These are phyloP conservation scores for Hymenochaete sp. DNA, from an alignment of 1,284 basidiomycete genomes.

Conservation along the genomic window DNA sequence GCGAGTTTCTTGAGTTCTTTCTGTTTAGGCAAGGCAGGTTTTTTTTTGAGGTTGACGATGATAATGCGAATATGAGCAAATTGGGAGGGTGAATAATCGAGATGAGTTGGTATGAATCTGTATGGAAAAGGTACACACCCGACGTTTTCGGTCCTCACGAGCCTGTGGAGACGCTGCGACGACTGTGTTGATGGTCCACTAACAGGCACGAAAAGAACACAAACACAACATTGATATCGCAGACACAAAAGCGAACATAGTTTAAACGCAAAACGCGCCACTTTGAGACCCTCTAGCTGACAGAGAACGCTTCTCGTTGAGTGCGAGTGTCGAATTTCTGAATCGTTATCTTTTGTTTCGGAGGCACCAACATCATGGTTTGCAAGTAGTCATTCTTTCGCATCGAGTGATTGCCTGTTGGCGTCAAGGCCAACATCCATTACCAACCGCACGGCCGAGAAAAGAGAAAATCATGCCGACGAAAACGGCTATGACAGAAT, in stretches of 20 bases:
- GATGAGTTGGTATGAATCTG: slow-evolving; percentile 20
- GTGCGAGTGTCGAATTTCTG: slow-evolving; percentile 56
- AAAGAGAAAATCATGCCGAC: no score
- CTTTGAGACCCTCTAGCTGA: slow-evolving; percentile 68
- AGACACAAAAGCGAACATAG: no score
- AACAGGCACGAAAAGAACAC: no score
- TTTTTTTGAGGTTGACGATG: no score
- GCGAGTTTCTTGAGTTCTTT: slow-evolving; percentile 66
- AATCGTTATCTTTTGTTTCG: slow-evolving; percentile 62
- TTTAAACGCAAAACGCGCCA: no score
- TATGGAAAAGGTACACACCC: slow-evolving; percentile 62
- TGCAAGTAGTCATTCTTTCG: slow-evolving; percentile 71
- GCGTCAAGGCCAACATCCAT: no score
- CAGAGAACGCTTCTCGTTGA: slow-evolving; percentile 62
- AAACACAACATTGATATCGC: no score
- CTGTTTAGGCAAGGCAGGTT: no score
- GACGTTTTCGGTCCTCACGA: slow-evolving; percentile 67
- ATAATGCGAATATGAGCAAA: background rate
- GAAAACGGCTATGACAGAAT: no score
- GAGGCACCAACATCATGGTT: slow-evolving; percentile 55
- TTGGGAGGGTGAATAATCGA: slow-evolving; percentile 2
- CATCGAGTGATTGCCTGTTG: slow-evolving; percentile 68
- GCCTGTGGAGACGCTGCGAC: slow-evolving; percentile 66
- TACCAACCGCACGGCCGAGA: no score
- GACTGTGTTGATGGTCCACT: slow-evolving; percentile 65